phyloP scores from a whole-genome alignment of 352 stramenopile species.

The Phytophthora pseudosyringae region DNA sequence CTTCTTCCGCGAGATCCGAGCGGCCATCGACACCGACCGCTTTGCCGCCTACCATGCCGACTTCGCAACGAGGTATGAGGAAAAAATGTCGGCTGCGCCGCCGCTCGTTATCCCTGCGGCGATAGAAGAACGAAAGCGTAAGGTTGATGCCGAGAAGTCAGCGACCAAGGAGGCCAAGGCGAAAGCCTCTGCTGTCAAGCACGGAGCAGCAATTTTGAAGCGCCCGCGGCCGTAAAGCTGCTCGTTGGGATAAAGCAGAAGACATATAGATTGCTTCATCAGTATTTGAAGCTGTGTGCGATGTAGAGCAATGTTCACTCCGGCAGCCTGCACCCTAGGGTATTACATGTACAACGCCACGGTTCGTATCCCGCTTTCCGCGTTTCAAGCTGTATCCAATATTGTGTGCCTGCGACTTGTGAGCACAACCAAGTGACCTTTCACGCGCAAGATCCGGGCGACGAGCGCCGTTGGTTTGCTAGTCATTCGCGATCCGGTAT shows the following conservation, averaged over 20 bases:
- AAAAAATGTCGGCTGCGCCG: constrained; percentile 49
- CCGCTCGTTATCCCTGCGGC: constrained; percentile 56
- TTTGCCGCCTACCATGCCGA: constrained; percentile 51
- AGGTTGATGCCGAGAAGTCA: constrained; percentile 52
- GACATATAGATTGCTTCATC: constrained; percentile 1
- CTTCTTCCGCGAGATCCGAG: constrained; percentile 70
- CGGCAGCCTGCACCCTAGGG: too few relatives aligned
- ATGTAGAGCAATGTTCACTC: too few relatives aligned
- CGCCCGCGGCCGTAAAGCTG: constrained; percentile 3
- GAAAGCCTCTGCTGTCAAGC: constrained; percentile 27
- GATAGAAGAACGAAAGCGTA: constrained; percentile 62
- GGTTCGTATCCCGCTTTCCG: not conserved
- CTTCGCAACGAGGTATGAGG: constrained; percentile 58
- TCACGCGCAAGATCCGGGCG: not conserved
- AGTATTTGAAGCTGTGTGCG: not conserved
- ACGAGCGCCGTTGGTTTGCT: constrained; percentile 6
- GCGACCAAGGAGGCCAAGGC: constrained; percentile 36
- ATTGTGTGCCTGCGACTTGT: constrained; percentile 25
- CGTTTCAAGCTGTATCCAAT: constrained; percentile 11
- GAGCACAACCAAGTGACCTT: constrained; percentile 1
- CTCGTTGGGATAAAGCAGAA: not conserved
- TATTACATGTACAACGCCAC: too few relatives aligned
- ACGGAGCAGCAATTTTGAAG: constrained; percentile 35
- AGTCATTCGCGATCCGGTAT: constrained; percentile 13
- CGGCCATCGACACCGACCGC: constrained; percentile 45